A percentile compares a stretch with the other conserved stretches of the same genome.
These are phyloP conservation scores for Candida palmyrensis DNA, from an alignment of 805 yeast genomes.

Conservation along the genomic window DNA sequence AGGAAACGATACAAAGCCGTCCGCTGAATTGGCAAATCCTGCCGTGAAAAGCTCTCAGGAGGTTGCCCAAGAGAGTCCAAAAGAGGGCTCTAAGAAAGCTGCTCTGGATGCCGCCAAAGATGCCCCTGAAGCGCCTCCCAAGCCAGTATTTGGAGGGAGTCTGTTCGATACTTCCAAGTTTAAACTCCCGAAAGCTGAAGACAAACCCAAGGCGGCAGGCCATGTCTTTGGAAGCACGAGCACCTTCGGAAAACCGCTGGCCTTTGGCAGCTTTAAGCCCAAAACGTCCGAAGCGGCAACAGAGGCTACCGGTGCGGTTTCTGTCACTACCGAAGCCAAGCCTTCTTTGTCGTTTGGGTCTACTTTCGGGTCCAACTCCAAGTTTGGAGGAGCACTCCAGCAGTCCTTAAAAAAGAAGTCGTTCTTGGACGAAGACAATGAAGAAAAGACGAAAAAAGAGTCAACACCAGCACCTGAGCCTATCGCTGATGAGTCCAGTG, in stretches of 20 bases:
- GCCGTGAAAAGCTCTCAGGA: no score
- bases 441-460: slow-evolving; percentile 10
- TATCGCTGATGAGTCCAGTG: slow-evolving; percentile 16
- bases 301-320: no score
- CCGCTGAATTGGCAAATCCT: not conserved
- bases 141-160: slow-evolving; percentile 9
- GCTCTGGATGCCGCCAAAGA: no score
- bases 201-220: slow-evolving; percentile 6
- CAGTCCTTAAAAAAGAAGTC: slow-evolving; percentile 48
- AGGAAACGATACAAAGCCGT: not conserved
- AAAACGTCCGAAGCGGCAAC: no score
- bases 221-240: slow-evolving; percentile 4
- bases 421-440: slow-evolving; percentile 42
- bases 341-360: slow-evolving; percentile 13
- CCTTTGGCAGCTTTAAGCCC: no score
- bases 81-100: no score
- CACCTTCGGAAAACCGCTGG: slow-evolving; percentile 1
- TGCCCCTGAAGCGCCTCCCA: no score
- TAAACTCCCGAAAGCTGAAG: no score
- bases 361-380: slow-evolving; percentile 43
- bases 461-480: slow-evolving; percentile 1
- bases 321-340: not conserved
- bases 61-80: no score
- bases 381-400: slow-evolving; percentile 52
- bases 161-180: slow-evolving; percentile 10